These are phyloP conservation scores for Neurospora sp. DNA, from an alignment of 2,329 filamentous ascomycete species.

Conservation along the genomic window DNA sequence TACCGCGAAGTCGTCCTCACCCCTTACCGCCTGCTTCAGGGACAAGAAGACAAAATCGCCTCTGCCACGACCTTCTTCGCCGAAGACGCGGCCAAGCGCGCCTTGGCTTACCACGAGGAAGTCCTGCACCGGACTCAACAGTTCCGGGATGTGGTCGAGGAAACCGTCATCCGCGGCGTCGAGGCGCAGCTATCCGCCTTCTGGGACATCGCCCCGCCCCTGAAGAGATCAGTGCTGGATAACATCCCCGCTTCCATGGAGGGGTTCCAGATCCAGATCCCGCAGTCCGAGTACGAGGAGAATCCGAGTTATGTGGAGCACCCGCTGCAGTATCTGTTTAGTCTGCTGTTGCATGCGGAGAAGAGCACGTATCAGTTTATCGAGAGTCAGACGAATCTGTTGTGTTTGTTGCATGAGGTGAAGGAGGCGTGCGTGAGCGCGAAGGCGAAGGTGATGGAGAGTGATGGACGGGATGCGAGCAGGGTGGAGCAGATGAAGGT, in stretches of 20 bases:
- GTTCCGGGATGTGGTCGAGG: slow-evolving; percentile 70
- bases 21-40: slow-evolving; percentile 55
- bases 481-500: slow-evolving; percentile 45
- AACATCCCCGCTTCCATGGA: slow-evolving; percentile 56
- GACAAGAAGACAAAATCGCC: slow-evolving; percentile 68
- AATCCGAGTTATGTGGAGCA: slow-evolving; percentile 72
- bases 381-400: slow-evolving; percentile 81
- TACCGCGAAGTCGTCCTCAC: slow-evolving; percentile 77
- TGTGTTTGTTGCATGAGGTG: slow-evolving; percentile 85
- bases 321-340: slow-evolving; percentile 85
- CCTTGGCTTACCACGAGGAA: slow-evolving; percentile 60
- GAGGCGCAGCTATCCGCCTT: slow-evolving; percentile 89
- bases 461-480: slow-evolving; percentile 41
- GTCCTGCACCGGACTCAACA: slow-evolving; percentile 63
- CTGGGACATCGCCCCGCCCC: slow-evolving; percentile 89
- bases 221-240: slow-evolving; percentile 62
- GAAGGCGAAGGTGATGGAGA: slow-evolving; percentile 52
- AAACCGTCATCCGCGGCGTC: slow-evolving; percentile 77
- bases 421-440: slow-evolving; percentile 67
- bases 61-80: slow-evolving; percentile 75
- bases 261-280: slow-evolving; percentile 66
- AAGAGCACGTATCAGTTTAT: slow-evolving; percentile 96
- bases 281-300: slow-evolving; percentile 68
- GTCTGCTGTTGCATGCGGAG: slow-evolving; percentile 73
- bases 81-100: slow-evolving; percentile 64